These are phyloP conservation scores for Gautieria morchelliformis DNA, from an alignment of 768 basidiomycete species.

Conservation along the genomic window DNA sequence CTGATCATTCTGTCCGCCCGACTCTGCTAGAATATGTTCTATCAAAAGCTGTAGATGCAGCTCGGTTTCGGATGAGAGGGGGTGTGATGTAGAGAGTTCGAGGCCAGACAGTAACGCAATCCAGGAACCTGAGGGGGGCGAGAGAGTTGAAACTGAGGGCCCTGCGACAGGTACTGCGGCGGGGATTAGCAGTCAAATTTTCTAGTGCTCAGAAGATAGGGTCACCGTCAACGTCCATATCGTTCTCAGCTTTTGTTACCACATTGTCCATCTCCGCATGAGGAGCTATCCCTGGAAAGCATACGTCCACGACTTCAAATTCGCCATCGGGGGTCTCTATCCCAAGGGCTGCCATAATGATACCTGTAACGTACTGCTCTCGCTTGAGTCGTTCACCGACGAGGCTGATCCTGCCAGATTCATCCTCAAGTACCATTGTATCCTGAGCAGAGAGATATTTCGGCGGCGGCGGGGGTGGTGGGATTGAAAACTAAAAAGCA, in stretches of 20 bases:
- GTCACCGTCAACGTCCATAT: constrained; percentile 66
- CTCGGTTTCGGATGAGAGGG: constrained; percentile 41
- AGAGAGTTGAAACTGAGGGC: not conserved
- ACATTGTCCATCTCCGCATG: constrained; percentile 24
- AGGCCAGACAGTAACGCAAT: constrained; percentile 82
- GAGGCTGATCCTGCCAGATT: constrained; percentile 83
- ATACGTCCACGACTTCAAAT: constrained; percentile 88
- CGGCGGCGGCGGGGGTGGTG: constrained; percentile 62
- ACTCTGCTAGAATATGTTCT: constrained; percentile 84
- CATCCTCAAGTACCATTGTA: constrained; percentile 86
- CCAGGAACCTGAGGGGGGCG: constrained; percentile 49
- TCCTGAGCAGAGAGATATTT: constrained; percentile 78
- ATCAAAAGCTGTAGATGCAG: constrained; percentile 77
- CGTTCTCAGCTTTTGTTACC: constrained; percentile 20
- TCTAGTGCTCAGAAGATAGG: not conserved
- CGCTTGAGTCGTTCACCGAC: constrained; percentile 63
- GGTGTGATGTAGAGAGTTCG: constrained; percentile 54
- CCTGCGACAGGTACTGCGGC: not conserved
- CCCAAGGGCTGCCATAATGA: constrained; percentile 84
- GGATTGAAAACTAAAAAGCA: constrained; percentile 67
- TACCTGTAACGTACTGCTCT: constrained; percentile 74
- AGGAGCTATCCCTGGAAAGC: constrained; percentile 75
- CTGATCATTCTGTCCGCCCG: constrained; percentile 60
- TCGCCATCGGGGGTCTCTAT: constrained; percentile 84
- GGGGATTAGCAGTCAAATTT: not conserved